A percentile compares a stretch with the other conserved stretches of the same genome.
Evolutionary conservation across 2,329 filamentous ascomycete genomes (phyloP).

Genomic region (Beauveria bassiana): DNA sequence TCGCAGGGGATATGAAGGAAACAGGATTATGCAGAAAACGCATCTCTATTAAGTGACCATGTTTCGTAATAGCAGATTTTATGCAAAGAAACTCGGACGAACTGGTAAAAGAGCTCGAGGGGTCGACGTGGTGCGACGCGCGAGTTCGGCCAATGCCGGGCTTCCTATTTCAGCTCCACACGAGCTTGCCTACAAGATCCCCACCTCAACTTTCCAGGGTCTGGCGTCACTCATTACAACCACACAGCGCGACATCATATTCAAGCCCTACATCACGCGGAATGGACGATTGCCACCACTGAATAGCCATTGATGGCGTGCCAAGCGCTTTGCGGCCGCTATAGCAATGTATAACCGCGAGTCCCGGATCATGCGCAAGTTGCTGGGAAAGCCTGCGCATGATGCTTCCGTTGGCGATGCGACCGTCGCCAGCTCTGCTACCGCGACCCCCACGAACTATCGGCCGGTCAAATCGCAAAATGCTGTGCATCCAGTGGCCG

Average conservation of each 20-base stretch:
- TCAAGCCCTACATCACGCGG: neutral
- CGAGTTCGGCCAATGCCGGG: neutral
- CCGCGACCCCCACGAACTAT: slow-evolving; percentile 30
- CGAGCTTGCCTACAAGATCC: neutral
- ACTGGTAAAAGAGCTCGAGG: neutral
- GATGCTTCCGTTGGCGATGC: slow-evolving; percentile 39
- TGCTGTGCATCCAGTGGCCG: slow-evolving; percentile 41
- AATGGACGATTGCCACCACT: slow-evolving; percentile 1
- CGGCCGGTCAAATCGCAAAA: slow-evolving; percentile 50
- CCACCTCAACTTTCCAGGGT: slow-evolving; percentile 3
- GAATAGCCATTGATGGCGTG: slow-evolving; percentile 25
- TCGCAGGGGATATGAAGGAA: too few species aligned
- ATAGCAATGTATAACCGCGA: slow-evolving; percentile 43
- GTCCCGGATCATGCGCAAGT: slow-evolving; percentile 52
- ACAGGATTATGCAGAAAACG: too few species aligned
- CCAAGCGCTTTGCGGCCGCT: slow-evolving; percentile 20
- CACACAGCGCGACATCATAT: neutral
- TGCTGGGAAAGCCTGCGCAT: slow-evolving; percentile 45
- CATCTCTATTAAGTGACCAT: too few species aligned
- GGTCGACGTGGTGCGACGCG: neutral
- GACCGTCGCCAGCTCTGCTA: slow-evolving; percentile 39
- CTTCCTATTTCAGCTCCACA: slow-evolving; percentile 1
- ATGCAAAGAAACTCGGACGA: too few species aligned
- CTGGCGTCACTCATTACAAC: neutral
- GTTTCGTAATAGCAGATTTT: too few species aligned